phyloP scores from a whole-genome alignment of 164 flowering plant species.

The Piper betle region DNA sequence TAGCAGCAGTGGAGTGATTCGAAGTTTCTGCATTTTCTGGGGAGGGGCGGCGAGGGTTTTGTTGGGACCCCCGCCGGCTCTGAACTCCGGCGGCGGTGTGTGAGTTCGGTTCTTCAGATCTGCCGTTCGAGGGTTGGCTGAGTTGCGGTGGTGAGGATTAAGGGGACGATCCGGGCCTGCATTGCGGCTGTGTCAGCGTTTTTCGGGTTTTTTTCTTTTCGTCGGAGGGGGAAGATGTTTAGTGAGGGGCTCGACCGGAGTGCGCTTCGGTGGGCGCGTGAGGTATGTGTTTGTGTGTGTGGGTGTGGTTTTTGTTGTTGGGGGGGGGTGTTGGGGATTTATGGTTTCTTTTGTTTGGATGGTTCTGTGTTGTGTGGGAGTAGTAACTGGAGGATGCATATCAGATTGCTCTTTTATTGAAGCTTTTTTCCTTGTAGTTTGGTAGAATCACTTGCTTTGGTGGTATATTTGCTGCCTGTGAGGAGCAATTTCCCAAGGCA shows the following conservation, averaged over 20 bases:
- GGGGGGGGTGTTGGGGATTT: background rate
- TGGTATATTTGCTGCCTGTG: background rate
- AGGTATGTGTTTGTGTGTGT: slow-evolving; percentile 18
- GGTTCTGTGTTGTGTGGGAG: too few relatives aligned
- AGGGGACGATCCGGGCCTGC: too few relatives aligned
- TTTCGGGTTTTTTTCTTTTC: too few relatives aligned
- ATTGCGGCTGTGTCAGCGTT: too few relatives aligned
- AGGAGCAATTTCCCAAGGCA: background rate
- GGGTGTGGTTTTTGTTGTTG: slow-evolving; percentile 9
- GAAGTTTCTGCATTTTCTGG: background rate
- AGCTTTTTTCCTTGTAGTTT: background rate
- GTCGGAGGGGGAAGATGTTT: slow-evolving; percentile 17
- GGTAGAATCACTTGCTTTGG: background rate
- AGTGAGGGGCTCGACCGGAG: slow-evolving; percentile 39
- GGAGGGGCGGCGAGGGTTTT: too few relatives aligned
- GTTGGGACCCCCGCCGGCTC: too few relatives aligned
- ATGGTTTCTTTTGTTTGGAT: background rate
- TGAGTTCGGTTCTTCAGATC: background rate
- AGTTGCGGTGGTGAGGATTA: too few relatives aligned
- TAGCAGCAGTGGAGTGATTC: background rate
- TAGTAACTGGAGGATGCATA: background rate
- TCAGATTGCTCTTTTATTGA: background rate
- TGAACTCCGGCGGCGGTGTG: slow-evolving; percentile 7
- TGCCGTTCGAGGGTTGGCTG: too few relatives aligned
- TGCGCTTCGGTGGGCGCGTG: slow-evolving; percentile 33